Evolutionary conservation across 2,329 filamentous ascomycete species (phyloP).

Genomic region (Metarhizium rileyi): DNA sequence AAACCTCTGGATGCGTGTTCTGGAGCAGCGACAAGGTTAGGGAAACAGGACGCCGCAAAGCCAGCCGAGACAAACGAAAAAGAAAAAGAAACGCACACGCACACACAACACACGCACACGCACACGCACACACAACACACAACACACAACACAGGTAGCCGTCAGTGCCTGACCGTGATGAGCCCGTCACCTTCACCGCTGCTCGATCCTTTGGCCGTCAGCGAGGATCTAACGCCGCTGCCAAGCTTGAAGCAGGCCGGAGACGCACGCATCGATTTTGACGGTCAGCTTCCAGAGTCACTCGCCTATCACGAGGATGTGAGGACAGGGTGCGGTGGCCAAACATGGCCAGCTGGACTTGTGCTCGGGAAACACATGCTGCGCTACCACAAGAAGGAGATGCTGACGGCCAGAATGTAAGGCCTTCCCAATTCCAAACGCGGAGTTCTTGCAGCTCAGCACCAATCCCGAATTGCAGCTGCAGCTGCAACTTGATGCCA

Average conservation of each 20-base stretch:
- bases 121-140: too few relatives aligned
- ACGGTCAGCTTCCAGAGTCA: slow-evolving; percentile 59
- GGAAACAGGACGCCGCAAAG: too few relatives aligned
- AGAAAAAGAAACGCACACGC: neutral
- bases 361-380: slow-evolving; percentile 80
- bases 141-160: too few relatives aligned
- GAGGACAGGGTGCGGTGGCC: slow-evolving; percentile 79
- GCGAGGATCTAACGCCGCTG: slow-evolving; percentile 48
- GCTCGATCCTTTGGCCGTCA: slow-evolving; percentile 40
- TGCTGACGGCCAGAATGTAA: slow-evolving; percentile 64
- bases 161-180: slow-evolving; percentile 8
- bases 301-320: slow-evolving; percentile 79
- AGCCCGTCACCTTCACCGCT: slow-evolving; percentile 35
- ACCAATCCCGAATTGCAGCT: neutral
- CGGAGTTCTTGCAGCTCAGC: neutral
- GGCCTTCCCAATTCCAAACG: slow-evolving; percentile 22
- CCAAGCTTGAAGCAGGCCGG: slow-evolving; percentile 47
- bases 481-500: neutral
- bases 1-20: slow-evolving; percentile 21
- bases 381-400: slow-evolving; percentile 53
- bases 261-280: slow-evolving; percentile 51
- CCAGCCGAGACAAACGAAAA: too few relatives aligned
- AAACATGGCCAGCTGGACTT: slow-evolving; percentile 91
- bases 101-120: too few relatives aligned
- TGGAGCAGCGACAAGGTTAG: slow-evolving; percentile 7